Conservation (phyloP, 495 filamentous ascomycete genomes). For the Neurospora sublineolata region DNA sequence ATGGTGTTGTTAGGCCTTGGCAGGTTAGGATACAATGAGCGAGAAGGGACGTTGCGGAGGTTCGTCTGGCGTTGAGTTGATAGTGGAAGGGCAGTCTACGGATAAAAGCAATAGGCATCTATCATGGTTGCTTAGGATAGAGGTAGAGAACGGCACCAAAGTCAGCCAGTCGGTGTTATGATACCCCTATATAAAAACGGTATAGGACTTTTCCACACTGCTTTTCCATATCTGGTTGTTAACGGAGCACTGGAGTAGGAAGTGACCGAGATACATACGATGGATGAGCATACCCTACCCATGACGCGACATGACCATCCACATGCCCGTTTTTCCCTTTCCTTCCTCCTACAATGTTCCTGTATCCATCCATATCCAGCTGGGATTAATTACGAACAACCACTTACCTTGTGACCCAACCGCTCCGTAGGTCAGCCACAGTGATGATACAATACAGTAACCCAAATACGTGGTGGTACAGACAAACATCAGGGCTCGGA, state of each 20-base stretch:
- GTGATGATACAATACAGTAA: not conserved
- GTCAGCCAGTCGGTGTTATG: not conserved
- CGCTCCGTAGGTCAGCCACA: not conserved
- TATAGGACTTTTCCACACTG: not conserved
- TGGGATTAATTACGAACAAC: not conserved
- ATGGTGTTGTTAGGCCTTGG: slow-evolving; percentile 69
- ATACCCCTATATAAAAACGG: not conserved
- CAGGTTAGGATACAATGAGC: slow-evolving; percentile 17
- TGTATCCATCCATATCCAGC: not conserved
- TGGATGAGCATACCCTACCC: not conserved
- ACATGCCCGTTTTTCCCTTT: not conserved
- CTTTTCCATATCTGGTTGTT: not conserved
- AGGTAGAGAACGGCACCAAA: not conserved
- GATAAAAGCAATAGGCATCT: not conserved
- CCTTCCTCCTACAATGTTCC: not conserved
- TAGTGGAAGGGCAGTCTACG: not conserved
- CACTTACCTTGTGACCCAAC: not conserved
- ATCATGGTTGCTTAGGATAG: not conserved
- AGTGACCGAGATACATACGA: not conserved
- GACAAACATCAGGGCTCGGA: not conserved
- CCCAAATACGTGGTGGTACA: not conserved
- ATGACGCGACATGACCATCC: not conserved
- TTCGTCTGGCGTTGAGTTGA: not conserved
- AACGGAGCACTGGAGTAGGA: not conserved
- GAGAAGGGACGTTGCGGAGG: not conserved